A percentile compares a stretch with the other conserved stretches of the same genome.
phyloP scores from a whole-genome alignment of 106 monocot genomes.

The Posidonia australis region DNA sequence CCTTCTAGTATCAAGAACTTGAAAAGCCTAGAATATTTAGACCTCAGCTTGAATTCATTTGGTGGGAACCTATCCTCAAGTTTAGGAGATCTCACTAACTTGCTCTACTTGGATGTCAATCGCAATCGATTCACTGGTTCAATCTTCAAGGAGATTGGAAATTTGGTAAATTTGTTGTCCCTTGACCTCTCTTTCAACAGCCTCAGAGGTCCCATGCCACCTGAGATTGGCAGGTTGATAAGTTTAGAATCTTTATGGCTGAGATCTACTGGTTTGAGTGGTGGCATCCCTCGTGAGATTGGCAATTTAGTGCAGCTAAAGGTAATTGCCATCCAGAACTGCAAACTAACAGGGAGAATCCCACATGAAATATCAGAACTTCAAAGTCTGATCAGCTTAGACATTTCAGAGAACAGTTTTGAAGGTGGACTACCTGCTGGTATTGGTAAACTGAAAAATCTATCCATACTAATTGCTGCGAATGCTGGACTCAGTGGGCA shows the following conservation, averaged over 20 bases:
- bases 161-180: constrained; percentile 36
- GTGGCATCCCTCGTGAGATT: constrained; percentile 62
- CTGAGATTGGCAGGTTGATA: constrained; percentile 44
- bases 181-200: constrained; percentile 78
- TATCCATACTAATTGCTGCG: constrained; percentile 47
- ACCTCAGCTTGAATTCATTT: constrained; percentile 53
- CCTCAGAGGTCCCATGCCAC: constrained; percentile 47
- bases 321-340: constrained; percentile 33
- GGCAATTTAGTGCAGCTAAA: constrained; percentile 53
- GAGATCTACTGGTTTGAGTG: constrained; percentile 57
- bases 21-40: constrained; percentile 42
- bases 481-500: constrained; percentile 59
- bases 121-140: constrained; percentile 51
- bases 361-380: constrained; percentile 49
- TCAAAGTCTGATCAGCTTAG: constrained; percentile 45
- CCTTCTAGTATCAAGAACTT: constrained; percentile 48
- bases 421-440: constrained; percentile 46
- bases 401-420: constrained; percentile 70
- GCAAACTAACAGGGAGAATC: constrained; percentile 60
- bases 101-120: constrained; percentile 61
- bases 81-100: constrained; percentile 57
- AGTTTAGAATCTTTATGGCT: constrained; percentile 49
- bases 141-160: constrained; percentile 50
- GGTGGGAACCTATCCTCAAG: constrained; percentile 40
- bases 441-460: constrained; percentile 54